Percentiles rank a stretch among this genome's conserved stretches.
These are phyloP conservation scores for Elongisporangium senticosum DNA, from an alignment of 352 stramenopile genomes.

Conservation along the genomic window DNA sequence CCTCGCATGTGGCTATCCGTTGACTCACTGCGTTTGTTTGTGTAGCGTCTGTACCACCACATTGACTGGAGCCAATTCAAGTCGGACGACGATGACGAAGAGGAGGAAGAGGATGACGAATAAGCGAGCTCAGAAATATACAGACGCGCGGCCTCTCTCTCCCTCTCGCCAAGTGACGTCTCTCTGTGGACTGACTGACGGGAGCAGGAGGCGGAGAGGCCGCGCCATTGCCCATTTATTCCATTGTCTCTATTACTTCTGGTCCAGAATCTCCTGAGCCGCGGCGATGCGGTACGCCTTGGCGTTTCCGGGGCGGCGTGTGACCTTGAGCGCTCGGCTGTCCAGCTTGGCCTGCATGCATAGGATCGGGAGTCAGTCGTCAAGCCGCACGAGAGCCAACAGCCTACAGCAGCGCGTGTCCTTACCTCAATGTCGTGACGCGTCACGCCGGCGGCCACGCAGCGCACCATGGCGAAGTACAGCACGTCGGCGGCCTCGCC, in stretches of 20 bases:
- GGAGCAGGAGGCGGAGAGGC: not conserved
- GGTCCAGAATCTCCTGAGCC: slow-evolving; percentile 62
- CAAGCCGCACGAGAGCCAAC: not conserved
- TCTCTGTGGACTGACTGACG: not conserved
- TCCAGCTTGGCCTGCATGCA: slow-evolving; percentile 78
- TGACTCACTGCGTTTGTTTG: not conserved
- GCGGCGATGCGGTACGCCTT: slow-evolving; percentile 85
- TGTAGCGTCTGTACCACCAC: slow-evolving; percentile 82
- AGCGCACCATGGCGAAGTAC: slow-evolving; percentile 95
- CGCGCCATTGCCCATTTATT: not conserved
- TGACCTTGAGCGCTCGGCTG: slow-evolving; percentile 91
- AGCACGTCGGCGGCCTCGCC: slow-evolving; percentile 94
- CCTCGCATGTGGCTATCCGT: not conserved
- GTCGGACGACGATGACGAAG: slow-evolving; percentile 70
- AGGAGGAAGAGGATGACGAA: slow-evolving; percentile 68
- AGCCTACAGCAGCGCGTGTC: not conserved
- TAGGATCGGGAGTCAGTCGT: not conserved
- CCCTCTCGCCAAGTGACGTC: slow-evolving; percentile 4
- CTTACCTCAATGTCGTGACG: slow-evolving; percentile 89
- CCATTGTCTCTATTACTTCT: slow-evolving; percentile 23
- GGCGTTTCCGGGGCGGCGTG: slow-evolving; percentile 79
- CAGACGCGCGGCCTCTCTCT: slow-evolving; percentile 1
- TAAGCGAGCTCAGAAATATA: slow-evolving; percentile 14
- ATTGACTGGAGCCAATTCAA: slow-evolving; percentile 86
- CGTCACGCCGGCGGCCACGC: slow-evolving; percentile 86